Conservation (phyloP, 2,329 filamentous ascomycete species). For the Colletotrichum australisinense region DNA sequence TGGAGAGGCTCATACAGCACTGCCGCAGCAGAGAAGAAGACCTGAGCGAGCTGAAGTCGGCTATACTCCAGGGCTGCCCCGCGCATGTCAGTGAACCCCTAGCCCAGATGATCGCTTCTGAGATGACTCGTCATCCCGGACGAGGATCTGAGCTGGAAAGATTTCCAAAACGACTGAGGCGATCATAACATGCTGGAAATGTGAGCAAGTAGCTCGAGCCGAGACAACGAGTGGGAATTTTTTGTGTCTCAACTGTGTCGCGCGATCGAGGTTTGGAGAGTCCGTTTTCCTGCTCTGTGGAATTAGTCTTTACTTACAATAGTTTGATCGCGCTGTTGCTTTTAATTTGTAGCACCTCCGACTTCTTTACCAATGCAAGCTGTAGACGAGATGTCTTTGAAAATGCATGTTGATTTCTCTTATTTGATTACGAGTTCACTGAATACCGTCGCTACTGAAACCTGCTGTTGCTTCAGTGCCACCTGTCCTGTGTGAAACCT, state of each 20-base stretch:
- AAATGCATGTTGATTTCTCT: background rate
- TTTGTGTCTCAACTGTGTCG: background rate
- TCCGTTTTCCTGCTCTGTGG: background rate
- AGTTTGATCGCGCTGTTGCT: no score
- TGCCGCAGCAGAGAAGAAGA: background rate
- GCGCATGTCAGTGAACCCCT: background rate
- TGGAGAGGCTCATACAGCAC: background rate
- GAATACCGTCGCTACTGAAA: background rate
- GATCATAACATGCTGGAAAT: background rate
- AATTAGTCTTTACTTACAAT: background rate
- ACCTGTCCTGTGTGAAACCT: background rate
- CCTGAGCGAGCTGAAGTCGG: background rate
- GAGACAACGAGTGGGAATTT: background rate
- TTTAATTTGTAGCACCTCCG: no score
- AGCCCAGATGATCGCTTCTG: background rate
- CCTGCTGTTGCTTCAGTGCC: background rate
- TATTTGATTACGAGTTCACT: background rate
- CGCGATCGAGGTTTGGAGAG: background rate
- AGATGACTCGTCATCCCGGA: background rate
- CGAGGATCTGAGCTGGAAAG: background rate
- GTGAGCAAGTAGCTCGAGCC: background rate
- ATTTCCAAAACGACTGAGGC: background rate
- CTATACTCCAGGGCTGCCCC: background rate
- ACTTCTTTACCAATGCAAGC: no score
- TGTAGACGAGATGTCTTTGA: background rate